Evolutionary conservation across 1,284 basidiomycete genomes (phyloP), one percentile per base, ranked within the genome.

Genomic region (Neolentinus lepideus): DNA sequence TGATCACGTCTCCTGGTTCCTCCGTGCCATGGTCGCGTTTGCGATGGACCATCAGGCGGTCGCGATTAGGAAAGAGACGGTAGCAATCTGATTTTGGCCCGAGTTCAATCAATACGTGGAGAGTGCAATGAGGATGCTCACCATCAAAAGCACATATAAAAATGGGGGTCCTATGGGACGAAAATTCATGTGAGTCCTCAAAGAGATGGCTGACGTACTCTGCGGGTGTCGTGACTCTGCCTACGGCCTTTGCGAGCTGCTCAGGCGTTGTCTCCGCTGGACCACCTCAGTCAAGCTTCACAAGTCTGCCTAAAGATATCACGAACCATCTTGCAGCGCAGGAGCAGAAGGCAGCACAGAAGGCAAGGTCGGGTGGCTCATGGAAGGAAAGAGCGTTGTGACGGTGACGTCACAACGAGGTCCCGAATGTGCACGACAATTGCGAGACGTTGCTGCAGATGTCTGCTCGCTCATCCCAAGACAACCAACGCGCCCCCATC

Each of bases 1-100:
- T 90, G 58, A 91, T 78, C 36, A 90, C 80, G 46, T 76, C 69
- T 9, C 69, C 67, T 2, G 77, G 73, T 38, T 84, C 81, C 21
- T 82, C 79, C 0, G 79, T 76, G 56, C 77, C 72, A 66, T 91
- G 89, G 63, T 89, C 88, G 52, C 84, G 80, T 64, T 83, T 87
- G 53, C 88, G 78, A 64, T 92, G 90, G 10, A 70, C 61, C 77
- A 86, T 82, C 1, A 91, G 69, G 4, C 83, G 77, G 19, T 89
- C 87, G 43, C 79, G 78, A 19, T 80, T 81, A 16, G 85, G 88
- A 63, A 86, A 90, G 43, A 92, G 72, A 36, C 86, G 81, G 65
- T 79, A 78, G 66, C 89, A 92, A 51, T 81, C 84, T 86, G 60
- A 3, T 55, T 21, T 14, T n/a, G 48, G 27, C 16, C 26, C 16